phyloP scores from a whole-genome alignment of 148 eudicot genomes.

The Rheum nobile region DNA sequence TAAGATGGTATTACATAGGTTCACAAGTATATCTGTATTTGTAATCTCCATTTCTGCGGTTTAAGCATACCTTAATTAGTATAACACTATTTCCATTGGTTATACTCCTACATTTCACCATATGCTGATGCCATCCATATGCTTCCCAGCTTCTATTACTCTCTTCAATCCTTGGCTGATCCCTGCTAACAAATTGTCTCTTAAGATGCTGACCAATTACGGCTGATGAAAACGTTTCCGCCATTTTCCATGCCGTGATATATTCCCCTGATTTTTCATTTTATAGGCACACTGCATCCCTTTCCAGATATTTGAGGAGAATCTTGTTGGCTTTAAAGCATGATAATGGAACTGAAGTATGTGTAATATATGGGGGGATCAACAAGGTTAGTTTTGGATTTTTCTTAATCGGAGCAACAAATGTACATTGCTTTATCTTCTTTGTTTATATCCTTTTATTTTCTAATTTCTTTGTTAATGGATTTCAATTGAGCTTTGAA shows the following conservation, averaged over 20 bases:
- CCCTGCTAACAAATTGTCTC: neutral
- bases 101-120: neutral
- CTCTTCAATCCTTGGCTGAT: neutral
- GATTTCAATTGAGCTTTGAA: neutral
- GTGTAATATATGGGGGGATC: constrained; percentile 53
- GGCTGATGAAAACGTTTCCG: neutral
- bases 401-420: neutral
- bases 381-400: constrained; percentile 38
- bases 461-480: neutral
- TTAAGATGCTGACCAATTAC: neutral
- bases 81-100: neutral
- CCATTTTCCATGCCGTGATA: neutral
- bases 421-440: neutral
- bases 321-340: constrained; percentile 51
- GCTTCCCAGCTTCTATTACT: neutral
- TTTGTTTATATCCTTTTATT: neutral
- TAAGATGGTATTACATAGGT: neutral
- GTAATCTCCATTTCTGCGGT: neutral
- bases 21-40: neutral
- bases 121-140: neutral
- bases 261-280: constrained; percentile 10
- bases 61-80: neutral
- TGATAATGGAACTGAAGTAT: constrained; percentile 52
- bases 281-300: constrained; percentile 67
- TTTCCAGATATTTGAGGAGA: constrained; percentile 55